Base-by-base conservation (phyloP, 2,329 filamentous ascomycete species). In the Pleomassaria siparia region DNA sequence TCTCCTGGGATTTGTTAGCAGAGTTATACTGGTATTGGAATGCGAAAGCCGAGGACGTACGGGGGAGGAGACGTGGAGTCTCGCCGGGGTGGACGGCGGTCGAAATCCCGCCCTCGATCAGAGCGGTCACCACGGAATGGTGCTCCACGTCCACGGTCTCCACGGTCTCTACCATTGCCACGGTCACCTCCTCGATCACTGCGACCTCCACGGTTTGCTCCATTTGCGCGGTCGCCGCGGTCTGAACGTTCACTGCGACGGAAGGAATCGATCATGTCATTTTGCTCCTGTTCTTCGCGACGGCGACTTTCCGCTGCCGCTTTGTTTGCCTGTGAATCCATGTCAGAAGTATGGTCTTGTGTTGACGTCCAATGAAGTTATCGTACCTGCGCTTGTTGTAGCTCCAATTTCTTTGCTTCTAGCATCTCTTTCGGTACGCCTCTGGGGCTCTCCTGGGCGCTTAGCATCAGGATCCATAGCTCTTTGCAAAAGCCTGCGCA, bases 341-440 rank as follows among this genome's bases (percentile, higher is more conserved):
- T 24, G 46, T 60, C 60, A 70, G 66, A 48, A 4, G 20, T 37
- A 3, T 24, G 20, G 4, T 37, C 3, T 18, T 22, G 11, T 15
- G 6, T 9, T 22, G 7, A 13, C 5, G 16, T 7, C 16, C 20
- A 21, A 20, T n/a, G 26, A 30, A 12, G 8, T 28, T 25, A 21
- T 46, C 67, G 26, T 70, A 95, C 92, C 86, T 95, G 95, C 73
- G 96, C 91, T 72, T 96, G 90, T 53, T 94, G 89, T 40, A 99
- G 77, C 72, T 99, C 94, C 36, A 89, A 76, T 74, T 97, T 99
- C 78, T 99, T 99, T 0, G 92, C 91, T 69, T 99, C 94, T 2
- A 99, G 76, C 33, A 99, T 79, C 72, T 96, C 91, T 71, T 95
- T 92, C 0, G 94, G 92, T 11, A 99, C 91, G 45, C 94, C 94